Conservation (phyloP, 1,284 basidiomycete genomes). For the Neolentinus lepideus region DNA sequence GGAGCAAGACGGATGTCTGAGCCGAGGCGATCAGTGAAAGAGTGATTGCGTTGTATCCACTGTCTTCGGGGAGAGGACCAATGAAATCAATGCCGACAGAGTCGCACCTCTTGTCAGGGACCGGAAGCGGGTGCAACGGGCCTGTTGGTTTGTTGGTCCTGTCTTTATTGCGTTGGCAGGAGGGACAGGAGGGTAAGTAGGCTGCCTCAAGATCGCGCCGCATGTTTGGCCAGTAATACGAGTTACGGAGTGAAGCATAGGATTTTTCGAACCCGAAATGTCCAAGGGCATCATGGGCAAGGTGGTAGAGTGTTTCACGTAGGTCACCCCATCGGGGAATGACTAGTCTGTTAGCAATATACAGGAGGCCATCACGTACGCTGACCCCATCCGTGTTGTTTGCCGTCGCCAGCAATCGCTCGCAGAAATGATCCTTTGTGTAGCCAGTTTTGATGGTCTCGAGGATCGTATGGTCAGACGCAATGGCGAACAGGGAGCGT, state of each 20-base stretch:
- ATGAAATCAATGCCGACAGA: constrained; percentile 36
- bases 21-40: constrained; percentile 28
- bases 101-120: constrained; percentile 14
- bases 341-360: constrained; percentile 19
- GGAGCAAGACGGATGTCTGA: constrained; percentile 28
- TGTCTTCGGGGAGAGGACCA: constrained; percentile 26
- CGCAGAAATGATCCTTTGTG: constrained; percentile 18
- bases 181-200: constrained; percentile 14
- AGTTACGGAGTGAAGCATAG: constrained; percentile 17
- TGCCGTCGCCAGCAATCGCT: constrained; percentile 11
- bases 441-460: constrained; percentile 22
- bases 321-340: constrained; percentile 19
- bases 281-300: constrained; percentile 24
- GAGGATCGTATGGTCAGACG: constrained; percentile 14
- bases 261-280: constrained; percentile 31
- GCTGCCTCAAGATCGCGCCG: constrained; percentile 17
- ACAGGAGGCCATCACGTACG: constrained; percentile 19
- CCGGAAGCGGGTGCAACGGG: constrained; percentile 16
- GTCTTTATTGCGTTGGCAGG: constrained; percentile 17
- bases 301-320: constrained; percentile 14
- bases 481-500: constrained; percentile 11
- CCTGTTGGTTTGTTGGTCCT: constrained; percentile 9
- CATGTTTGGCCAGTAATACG: constrained; percentile 37
- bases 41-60: constrained; percentile 27
- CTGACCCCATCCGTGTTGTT: constrained; percentile 10